Percentiles rank a stretch among this genome's conserved stretches.
phyloP scores from a whole-genome alignment of 1,284 basidiomycete genomes.

The Pisolithus thermaeus region DNA sequence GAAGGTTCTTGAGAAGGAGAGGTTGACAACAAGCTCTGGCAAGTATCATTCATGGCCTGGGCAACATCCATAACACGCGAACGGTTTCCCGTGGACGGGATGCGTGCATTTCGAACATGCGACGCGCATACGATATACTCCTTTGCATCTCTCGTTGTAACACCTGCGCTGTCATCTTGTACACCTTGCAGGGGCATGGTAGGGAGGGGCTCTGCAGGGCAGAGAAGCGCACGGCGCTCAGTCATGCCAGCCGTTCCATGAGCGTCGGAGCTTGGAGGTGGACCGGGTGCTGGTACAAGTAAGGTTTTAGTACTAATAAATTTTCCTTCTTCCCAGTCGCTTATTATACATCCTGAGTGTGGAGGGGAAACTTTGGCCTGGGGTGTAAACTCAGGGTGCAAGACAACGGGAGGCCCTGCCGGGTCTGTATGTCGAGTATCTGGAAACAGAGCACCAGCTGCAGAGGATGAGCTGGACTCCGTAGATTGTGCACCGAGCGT shows the following conservation, averaged over 20 bases:
- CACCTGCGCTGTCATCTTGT: constrained; percentile 6
- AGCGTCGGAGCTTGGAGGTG: constrained; percentile 4
- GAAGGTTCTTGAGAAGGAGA: neutral
- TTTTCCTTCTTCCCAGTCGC: constrained; percentile 31
- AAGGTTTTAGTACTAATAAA: constrained; percentile 30
- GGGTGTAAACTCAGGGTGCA: too few relatives aligned
- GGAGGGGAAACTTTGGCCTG: too few relatives aligned
- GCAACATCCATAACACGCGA: constrained; percentile 75
- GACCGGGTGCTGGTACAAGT: neutral
- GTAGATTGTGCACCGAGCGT: too few relatives aligned
- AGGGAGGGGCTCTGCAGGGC: constrained; percentile 21
- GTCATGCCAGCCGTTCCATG: constrained; percentile 17
- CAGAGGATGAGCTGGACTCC: too few relatives aligned
- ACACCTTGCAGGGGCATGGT: constrained; percentile 5
- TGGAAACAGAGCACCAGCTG: too few relatives aligned
- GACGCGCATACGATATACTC: constrained; percentile 17
- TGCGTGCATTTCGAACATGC: constrained; percentile 40
- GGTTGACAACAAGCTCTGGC: constrained; percentile 1
- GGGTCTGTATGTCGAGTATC: too few relatives aligned
- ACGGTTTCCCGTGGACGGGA: constrained; percentile 62
- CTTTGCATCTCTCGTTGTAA: constrained; percentile 8
- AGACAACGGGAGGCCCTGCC: too few relatives aligned
- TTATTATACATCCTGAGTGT: constrained; percentile 1
- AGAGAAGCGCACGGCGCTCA: constrained; percentile 36
- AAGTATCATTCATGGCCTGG: constrained; percentile 46